Percentiles rank a stretch among this genome's conserved stretches.
These are phyloP conservation scores for Debaryomycetaceae sp. DNA, from an alignment of 1,139 yeast genomes.

Conservation along the genomic window DNA sequence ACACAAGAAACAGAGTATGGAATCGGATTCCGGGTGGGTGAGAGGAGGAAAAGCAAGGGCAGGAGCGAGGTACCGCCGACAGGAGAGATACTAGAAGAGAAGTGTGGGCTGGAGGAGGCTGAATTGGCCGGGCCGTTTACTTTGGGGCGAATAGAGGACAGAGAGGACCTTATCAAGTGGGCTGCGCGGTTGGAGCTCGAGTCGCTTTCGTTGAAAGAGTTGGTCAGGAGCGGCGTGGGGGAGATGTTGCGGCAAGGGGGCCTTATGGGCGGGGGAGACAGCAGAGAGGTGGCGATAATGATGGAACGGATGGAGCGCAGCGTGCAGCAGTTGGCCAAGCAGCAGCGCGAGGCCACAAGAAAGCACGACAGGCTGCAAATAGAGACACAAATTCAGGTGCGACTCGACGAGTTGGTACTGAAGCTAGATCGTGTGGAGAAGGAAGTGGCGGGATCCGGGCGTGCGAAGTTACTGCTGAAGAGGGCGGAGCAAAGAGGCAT, in stretches of 20 bases:
- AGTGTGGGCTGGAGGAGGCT: background rate
- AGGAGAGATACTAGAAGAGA: background rate
- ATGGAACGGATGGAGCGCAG: background rate
- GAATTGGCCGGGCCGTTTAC: background rate
- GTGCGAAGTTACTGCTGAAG: background rate
- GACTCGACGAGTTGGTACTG: constrained; percentile 1
- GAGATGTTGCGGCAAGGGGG: constrained; percentile 5
- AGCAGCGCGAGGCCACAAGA: background rate
- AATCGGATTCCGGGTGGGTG: background rate
- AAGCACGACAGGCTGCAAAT: background rate
- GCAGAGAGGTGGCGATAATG: background rate
- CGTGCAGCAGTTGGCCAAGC: background rate
- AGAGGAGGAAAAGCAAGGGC: background rate
- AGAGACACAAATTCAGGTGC: constrained; percentile 1
- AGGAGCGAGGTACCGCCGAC: background rate
- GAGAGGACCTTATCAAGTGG: constrained; percentile 18
- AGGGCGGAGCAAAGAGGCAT: background rate
- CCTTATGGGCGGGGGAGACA: background rate
- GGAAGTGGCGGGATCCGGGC: background rate
- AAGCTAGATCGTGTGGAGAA: constrained; percentile 2
- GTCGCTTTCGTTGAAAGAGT: constrained; percentile 24
- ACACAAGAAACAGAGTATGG: background rate
- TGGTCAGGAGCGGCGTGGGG: constrained; percentile 8
- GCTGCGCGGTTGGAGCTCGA: constrained; percentile 34
- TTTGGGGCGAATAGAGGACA: background rate